These are phyloP conservation scores for Elaeagnus macrophylla DNA, from an alignment of 306 rosid genomes.

Conservation along the genomic window DNA sequence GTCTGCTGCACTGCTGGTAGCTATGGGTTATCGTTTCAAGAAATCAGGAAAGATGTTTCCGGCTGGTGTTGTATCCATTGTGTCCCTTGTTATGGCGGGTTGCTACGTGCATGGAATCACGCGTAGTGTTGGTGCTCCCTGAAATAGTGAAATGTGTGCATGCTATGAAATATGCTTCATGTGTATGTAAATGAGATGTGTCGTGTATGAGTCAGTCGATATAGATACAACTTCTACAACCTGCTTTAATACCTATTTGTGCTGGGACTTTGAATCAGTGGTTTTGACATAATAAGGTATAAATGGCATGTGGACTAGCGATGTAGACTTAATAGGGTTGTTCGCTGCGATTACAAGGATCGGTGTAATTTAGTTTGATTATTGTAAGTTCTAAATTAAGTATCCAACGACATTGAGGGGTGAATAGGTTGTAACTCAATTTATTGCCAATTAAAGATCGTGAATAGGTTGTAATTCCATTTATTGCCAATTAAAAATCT, in stretches of 20 bases:
- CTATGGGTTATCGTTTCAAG: constrained; percentile 95
- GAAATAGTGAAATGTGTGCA: constrained; percentile 14
- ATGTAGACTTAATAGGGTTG: constrained; percentile 20
- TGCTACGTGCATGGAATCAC: constrained; percentile 93
- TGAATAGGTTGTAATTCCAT: too few species aligned
- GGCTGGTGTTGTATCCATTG: constrained; percentile 88
- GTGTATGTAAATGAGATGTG: background rate
- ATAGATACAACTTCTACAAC: background rate
- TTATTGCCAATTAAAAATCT: too few species aligned
- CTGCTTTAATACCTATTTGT: background rate
- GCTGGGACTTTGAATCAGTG: constrained; percentile 11
- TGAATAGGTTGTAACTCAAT: too few species aligned
- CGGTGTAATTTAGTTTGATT: background rate
- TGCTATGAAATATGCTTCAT: background rate
- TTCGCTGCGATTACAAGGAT: constrained; percentile 9
- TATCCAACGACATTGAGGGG: too few species aligned
- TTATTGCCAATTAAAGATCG: too few species aligned
- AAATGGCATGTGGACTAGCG: constrained; percentile 7
- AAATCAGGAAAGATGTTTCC: constrained; percentile 92
- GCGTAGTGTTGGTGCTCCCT: constrained; percentile 58
- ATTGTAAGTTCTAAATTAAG: too few species aligned
- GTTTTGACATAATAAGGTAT: constrained; percentile 8
- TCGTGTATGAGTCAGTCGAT: background rate
- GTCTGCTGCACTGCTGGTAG: constrained; percentile 79
- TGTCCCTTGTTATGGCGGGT: constrained; percentile 79